Percentiles rank a stretch among this genome's conserved stretches.
phyloP scores from a whole-genome alignment of 345 rosid species.

The Hibiscus syriacus region DNA sequence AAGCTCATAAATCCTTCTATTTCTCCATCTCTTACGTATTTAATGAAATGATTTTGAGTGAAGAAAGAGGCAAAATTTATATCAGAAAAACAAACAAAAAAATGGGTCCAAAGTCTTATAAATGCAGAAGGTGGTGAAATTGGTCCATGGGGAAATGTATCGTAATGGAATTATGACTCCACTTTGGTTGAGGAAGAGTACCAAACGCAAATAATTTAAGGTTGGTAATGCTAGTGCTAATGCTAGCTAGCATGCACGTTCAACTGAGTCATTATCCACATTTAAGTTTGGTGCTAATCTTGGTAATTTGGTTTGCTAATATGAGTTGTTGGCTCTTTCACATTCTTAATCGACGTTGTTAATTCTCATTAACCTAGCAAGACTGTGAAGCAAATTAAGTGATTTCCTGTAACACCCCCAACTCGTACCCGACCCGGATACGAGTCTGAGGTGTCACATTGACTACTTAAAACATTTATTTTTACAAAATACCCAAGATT shows the following conservation, averaged over 20 bases:
- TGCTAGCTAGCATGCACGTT: constrained; percentile 9
- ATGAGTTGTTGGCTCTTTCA: background rate
- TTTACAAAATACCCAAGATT: too few species aligned
- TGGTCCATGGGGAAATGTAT: background rate
- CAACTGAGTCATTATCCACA: constrained; percentile 6
- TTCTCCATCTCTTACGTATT: background rate
- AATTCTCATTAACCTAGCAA: too few species aligned
- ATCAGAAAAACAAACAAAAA: too few species aligned
- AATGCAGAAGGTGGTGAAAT: background rate
- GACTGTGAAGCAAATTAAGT: too few species aligned
- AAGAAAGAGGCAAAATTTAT: background rate
- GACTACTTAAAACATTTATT: too few species aligned
- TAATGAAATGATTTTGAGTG: background rate
- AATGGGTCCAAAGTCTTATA: background rate
- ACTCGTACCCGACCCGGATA: too few species aligned
- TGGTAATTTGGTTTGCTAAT: background rate
- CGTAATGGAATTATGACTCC: constrained; percentile 3
- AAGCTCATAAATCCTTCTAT: background rate
- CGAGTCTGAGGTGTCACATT: too few species aligned
- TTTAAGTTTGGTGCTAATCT: constrained; percentile 1
- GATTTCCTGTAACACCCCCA: too few species aligned
- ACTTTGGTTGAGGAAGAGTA: background rate
- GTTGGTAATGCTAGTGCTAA: background rate
- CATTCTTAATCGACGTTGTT: too few species aligned
- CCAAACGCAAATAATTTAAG: constrained; percentile 2